Percentiles rank a stretch among this genome's conserved stretches.
Evolutionary conservation across 2,329 filamentous ascomycete species (phyloP).

Genomic region (Aspergillus tanneri): DNA sequence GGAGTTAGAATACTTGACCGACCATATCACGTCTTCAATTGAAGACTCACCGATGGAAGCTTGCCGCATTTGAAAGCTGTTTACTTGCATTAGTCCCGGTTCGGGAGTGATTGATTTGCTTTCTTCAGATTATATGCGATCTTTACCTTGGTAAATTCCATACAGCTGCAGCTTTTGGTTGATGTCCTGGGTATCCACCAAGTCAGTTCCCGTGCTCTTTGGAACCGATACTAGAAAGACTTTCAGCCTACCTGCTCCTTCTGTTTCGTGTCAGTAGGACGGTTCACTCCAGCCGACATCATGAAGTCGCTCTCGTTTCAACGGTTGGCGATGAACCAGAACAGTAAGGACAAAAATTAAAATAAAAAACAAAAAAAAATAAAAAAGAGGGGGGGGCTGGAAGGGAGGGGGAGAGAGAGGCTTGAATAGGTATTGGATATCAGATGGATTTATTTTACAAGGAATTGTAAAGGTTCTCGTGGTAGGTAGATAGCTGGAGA

Average conservation of each 20-base stretch:
- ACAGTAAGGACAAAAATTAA: not conserved
- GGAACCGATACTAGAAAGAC: not conserved
- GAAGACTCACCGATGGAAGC: constrained; percentile 81
- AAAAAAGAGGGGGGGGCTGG: not conserved
- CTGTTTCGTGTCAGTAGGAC: constrained; percentile 67
- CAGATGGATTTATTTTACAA: not conserved
- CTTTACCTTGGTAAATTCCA: constrained; percentile 70
- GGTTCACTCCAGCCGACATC: constrained; percentile 59
- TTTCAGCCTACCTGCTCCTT: constrained; percentile 64
- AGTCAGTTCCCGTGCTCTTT: too few relatives aligned
- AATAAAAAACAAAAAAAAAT: not conserved
- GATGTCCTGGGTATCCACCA: constrained; percentile 56
- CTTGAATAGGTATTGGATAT: not conserved
- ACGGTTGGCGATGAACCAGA: not conserved
- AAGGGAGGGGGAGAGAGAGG: too few relatives aligned
- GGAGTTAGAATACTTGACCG: constrained; percentile 3
- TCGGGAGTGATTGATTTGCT: not conserved
- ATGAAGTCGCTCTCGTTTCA: constrained; percentile 12
- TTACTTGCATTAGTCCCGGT: constrained; percentile 12
- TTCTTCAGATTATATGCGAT: not conserved
- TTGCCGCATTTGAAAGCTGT: constrained; percentile 84
- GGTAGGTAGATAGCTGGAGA: not conserved
- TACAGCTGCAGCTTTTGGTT: constrained; percentile 94
- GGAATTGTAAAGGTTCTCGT: not conserved
- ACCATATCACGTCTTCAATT: constrained; percentile 53